Evolutionary conservation across 1,139 yeast genomes (phyloP).

Genomic region (Taphrina communis): DNA sequence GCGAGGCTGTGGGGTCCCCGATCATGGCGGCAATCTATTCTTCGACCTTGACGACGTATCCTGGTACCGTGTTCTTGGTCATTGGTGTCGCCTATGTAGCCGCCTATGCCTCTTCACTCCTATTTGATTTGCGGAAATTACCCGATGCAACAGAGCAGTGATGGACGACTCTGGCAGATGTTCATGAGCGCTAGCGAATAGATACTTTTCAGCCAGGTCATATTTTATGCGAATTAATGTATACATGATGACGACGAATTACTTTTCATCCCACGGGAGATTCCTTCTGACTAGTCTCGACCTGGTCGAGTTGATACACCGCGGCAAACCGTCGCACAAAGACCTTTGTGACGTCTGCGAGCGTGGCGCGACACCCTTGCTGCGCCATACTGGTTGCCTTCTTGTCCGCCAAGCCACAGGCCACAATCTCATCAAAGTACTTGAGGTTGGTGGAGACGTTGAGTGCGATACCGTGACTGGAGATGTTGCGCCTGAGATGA

Average conservation of each 20-base stretch:
- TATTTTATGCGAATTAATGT: background rate
- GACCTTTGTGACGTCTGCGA: slow-evolving; percentile 4
- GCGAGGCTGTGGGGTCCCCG: slow-evolving; percentile 9
- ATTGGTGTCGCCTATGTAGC: background rate
- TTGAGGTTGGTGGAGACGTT: slow-evolving; percentile 76
- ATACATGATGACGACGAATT: background rate
- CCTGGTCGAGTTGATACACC: background rate
- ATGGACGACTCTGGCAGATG: background rate
- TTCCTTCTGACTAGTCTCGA: background rate
- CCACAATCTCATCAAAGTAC: slow-evolving; percentile 70
- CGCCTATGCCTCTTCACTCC: background rate
- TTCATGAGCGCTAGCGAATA: too few relatives aligned
- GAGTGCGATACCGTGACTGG: slow-evolving; percentile 88
- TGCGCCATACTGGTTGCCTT: slow-evolving; percentile 59
- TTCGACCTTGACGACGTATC: slow-evolving; percentile 10
- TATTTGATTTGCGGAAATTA: background rate
- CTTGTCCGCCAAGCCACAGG: slow-evolving; percentile 82
- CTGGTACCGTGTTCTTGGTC: slow-evolving; percentile 17
- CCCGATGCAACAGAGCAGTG: background rate
- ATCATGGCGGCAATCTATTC: slow-evolving; percentile 19
- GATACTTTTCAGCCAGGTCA: too few relatives aligned
- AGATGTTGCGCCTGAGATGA: slow-evolving; percentile 79
- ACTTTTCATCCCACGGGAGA: background rate
- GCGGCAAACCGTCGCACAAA: slow-evolving; percentile 11
- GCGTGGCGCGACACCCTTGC: slow-evolving; percentile 13